Conservation (phyloP, 371 early-diverging fungal species). For the Circinella umbellata region DNA sequence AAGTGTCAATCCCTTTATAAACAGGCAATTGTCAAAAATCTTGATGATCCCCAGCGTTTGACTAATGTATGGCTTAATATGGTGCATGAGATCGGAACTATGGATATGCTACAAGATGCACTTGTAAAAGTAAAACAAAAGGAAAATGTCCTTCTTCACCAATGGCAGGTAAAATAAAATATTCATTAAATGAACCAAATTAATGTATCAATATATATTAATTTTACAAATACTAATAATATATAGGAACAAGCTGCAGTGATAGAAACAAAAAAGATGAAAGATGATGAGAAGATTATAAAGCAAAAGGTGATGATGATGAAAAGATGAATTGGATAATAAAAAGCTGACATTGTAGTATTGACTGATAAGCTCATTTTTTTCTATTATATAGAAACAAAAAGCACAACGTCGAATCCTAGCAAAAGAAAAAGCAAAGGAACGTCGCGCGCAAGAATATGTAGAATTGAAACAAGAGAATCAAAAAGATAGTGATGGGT, state of each 20-base stretch:
- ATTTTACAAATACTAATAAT: not conserved
- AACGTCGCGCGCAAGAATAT: not conserved
- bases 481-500: constrained; percentile 7
- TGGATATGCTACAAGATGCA: constrained; percentile 30
- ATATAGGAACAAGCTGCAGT: constrained; percentile 13
- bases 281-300: constrained; percentile 14
- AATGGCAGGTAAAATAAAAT: constrained; percentile 33
- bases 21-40: constrained; percentile 39
- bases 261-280: constrained; percentile 12
- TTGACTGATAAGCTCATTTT: not conserved
- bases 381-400: constrained; percentile 25
- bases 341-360: too few species aligned
- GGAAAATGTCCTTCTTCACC: constrained; percentile 24
- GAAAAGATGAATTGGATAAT: not conserved
- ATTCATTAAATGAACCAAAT: too few species aligned
- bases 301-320: constrained; percentile 16
- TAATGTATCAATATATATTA: too few species aligned
- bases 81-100: constrained; percentile 54
- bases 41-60: constrained; percentile 57
- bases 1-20: constrained; percentile 45
- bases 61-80: constrained; percentile 53
- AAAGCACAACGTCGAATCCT: constrained; percentile 33
- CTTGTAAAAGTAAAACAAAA: constrained; percentile 33
- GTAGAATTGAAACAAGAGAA: not conserved
- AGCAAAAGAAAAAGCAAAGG: not conserved